Percentiles rank a stretch among this genome's conserved stretches.
Conservation (phyloP, 2,329 filamentous ascomycete species). For the Aspergillus amoenus region DNA sequence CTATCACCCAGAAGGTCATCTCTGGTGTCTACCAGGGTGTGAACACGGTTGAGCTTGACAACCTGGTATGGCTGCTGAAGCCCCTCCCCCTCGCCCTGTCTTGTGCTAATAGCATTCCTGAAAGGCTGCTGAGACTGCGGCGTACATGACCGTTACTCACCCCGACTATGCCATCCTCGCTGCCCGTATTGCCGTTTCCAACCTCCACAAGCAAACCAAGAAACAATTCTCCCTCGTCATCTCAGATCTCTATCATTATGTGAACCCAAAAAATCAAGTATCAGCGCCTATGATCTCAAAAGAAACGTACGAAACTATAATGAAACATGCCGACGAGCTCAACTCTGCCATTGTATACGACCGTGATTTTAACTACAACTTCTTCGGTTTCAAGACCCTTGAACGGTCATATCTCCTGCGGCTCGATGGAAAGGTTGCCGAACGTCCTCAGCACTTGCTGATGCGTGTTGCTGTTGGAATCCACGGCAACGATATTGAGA, state of each 20-base stretch:
- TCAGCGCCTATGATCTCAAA: slow-evolving; percentile 92
- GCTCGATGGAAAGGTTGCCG: slow-evolving; percentile 91
- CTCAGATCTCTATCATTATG: slow-evolving; percentile 88
- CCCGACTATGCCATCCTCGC: slow-evolving; percentile 98
- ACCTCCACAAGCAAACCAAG: slow-evolving; percentile 99
- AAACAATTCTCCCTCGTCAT: slow-evolving; percentile 99
- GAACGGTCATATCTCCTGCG: slow-evolving; percentile 97
- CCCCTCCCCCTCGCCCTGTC: not conserved
- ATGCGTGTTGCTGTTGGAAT: slow-evolving; percentile 99
- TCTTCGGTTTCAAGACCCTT: slow-evolving; percentile 99
- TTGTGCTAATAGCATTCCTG: slow-evolving; percentile 23
- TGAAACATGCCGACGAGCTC: slow-evolving; percentile 94
- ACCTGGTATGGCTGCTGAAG: slow-evolving; percentile 67
- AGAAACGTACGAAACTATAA: slow-evolving; percentile 85
- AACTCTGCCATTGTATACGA: slow-evolving; percentile 99
- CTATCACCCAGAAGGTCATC: slow-evolving; percentile 99
- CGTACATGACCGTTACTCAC: slow-evolving; percentile 99
- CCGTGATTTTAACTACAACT: slow-evolving; percentile 99
- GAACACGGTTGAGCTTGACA: slow-evolving; percentile 92
- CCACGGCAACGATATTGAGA: slow-evolving; percentile 91
- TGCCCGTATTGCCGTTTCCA: slow-evolving; percentile 96
- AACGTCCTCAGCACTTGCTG: slow-evolving; percentile 98
- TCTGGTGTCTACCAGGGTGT: slow-evolving; percentile 98
- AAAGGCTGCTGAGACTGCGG: slow-evolving; percentile 95
- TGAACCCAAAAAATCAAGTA: slow-evolving; percentile 87